Evolutionary conservation across 2,329 filamentous ascomycete species (phyloP).

Genomic region (Sporothrix euskadiensis): DNA sequence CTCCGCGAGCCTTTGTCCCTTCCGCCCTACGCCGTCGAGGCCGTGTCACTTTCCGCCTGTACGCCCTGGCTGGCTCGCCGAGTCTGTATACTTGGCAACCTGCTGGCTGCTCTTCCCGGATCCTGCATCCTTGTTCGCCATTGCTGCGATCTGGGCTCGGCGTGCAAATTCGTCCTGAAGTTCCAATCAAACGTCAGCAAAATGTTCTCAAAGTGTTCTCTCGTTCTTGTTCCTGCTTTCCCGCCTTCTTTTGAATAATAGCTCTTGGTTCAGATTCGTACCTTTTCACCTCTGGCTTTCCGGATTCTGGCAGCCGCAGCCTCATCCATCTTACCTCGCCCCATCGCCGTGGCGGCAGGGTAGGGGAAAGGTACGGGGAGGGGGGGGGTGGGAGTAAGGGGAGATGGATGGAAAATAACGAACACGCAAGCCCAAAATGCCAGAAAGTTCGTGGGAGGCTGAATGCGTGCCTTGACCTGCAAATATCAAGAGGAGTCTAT

Average conservation of each 20-base stretch:
- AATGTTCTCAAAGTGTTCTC: neutral
- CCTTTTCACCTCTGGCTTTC: slow-evolving; percentile 45
- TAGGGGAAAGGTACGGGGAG: neutral
- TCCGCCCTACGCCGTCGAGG: neutral
- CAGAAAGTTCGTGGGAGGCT: neutral
- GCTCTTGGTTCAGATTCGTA: slow-evolving; percentile 28
- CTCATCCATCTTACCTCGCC: slow-evolving; percentile 46
- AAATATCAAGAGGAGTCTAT: neutral
- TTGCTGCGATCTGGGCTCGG: slow-evolving; percentile 42
- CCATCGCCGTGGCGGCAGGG: slow-evolving; percentile 34
- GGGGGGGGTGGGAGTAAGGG: neutral
- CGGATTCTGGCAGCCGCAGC: slow-evolving; percentile 46
- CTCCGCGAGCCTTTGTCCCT: neutral
- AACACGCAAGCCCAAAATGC: neutral
- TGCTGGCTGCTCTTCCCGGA: slow-evolving; percentile 32
- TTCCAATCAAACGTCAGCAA: slow-evolving; percentile 2
- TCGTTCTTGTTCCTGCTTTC: neutral
- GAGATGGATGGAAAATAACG: neutral
- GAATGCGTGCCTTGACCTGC: neutral
- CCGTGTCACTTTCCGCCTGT: neutral
- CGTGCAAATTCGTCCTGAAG: slow-evolving; percentile 42
- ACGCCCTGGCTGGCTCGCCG: slow-evolving; percentile 11
- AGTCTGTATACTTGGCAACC: slow-evolving; percentile 14
- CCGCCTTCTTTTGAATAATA: neutral
- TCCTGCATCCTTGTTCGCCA: slow-evolving; percentile 38